These are phyloP conservation scores for Metschnikowia proteae DNA, from an alignment of 805 yeast species.

Conservation along the genomic window DNA sequence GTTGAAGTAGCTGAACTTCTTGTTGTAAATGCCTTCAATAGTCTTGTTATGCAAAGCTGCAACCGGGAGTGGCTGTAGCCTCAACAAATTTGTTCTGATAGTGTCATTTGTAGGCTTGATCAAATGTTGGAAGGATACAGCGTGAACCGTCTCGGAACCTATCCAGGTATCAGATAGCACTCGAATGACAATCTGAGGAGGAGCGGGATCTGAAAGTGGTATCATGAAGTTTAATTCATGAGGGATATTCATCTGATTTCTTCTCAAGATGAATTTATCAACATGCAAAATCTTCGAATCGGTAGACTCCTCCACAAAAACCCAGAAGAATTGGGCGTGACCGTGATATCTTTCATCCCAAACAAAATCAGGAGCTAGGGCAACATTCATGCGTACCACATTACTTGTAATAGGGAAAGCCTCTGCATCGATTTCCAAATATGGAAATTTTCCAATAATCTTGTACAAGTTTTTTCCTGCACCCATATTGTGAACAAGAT, in stretches of 20 bases:
- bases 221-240: constrained; percentile 90
- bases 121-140: constrained; percentile 85
- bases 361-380: constrained; percentile 67
- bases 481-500: constrained; percentile 74
- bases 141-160: constrained; percentile 72
- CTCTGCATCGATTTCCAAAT: constrained; percentile 68
- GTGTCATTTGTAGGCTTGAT: constrained; percentile 87
- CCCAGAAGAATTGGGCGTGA: constrained; percentile 83
- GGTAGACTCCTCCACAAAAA: constrained; percentile 84
- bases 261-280: constrained; percentile 71
- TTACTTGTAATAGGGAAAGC: constrained; percentile 84
- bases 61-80: constrained; percentile 81
- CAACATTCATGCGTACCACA: constrained; percentile 77
- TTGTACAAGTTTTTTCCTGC: constrained; percentile 65
- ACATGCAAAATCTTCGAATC: constrained; percentile 70
- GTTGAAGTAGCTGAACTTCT: constrained; percentile 79
- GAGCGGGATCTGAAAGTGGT: constrained; percentile 85
- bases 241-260: constrained; percentile 45
- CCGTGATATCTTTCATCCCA: constrained; percentile 89
- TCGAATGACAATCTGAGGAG: constrained; percentile 79
- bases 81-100: constrained; percentile 72
- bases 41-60: constrained; percentile 68
- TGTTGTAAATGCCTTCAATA: constrained; percentile 64
- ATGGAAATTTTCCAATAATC: constrained; percentile 70
- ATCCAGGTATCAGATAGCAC: constrained; percentile 85